phyloP scores from a whole-genome alignment of 305 asterid genomes.

The Fraxinus ornus region DNA sequence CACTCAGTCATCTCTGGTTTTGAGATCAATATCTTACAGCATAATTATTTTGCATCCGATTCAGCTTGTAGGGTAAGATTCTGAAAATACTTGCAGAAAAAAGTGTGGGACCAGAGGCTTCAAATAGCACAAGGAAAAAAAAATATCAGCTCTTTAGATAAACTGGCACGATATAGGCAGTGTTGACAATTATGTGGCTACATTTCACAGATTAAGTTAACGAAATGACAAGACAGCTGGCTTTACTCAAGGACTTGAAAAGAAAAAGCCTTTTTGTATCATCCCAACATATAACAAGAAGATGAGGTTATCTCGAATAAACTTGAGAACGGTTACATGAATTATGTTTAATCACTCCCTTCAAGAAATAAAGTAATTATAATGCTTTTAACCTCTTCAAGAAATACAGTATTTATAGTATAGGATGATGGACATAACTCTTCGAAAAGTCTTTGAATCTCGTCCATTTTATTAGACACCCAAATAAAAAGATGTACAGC shows the following conservation, averaged over 20 bases:
- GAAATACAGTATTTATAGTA: background rate
- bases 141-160: background rate
- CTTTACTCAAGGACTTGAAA: background rate
- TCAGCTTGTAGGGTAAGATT: background rate
- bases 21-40: background rate
- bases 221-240: background rate
- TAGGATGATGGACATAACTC: background rate
- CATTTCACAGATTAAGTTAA: background rate
- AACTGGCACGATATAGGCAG: background rate
- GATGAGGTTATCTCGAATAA: background rate
- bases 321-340: background rate
- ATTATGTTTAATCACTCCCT: background rate
- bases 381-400: background rate
- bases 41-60: background rate
- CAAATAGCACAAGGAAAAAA: background rate
- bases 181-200: background rate
- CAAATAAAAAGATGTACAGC: background rate
- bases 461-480: background rate
- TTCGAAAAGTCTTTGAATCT: background rate
- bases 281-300: background rate
- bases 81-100: background rate
- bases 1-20: background rate
- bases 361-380: no score
- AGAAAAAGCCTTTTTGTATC: background rate
- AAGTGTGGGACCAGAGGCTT: background rate